Evolutionary conservation across 768 basidiomycete genomes (phyloP), one percentile per base, ranked within the genome.

Genomic region (Termitomyces sp.): DNA sequence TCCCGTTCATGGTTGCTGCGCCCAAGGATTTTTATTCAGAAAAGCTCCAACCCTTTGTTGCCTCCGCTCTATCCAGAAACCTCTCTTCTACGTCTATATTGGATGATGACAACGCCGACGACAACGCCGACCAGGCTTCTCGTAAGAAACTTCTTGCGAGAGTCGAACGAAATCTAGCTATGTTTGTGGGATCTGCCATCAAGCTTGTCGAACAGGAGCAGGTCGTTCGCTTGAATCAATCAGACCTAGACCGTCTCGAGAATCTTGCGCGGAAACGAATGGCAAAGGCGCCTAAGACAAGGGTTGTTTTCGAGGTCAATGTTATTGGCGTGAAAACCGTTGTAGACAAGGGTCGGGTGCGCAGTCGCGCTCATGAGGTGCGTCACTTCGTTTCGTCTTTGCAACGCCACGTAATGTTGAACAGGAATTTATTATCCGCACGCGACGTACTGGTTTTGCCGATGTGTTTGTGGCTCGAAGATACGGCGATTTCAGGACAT

Each of bases 341-440:
- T 4, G 72, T 84, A 4, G 89, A 92, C 70, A 94, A 86, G 73
- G 90, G 92, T 8, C 82, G 93, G 41, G 81, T 99, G 61, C 78
- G 97, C 58, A 93, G 84, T 69, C 84, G 87, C 64, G 82, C 78
- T 13, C 95, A 97, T 70, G 95, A 99, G 74, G 95, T 91, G 67
- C 61, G 83, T 75, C 45, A 16, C 47, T 42, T 52, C 58, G 34
- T 57, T 39, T 20, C 29, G 55, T 42, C 33, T 55, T 50, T 7
- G 54, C 41, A 33, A 53, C 54, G 36, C 36, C 55, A 42, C 56
- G 53, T 62, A 56, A 42, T 63, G 56, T 44, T 36, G 37, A 50
- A 18, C 65, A 98, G 90, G 97, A 98, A 79, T 99, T 99, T 69
- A 86, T 99, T 64, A 85, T 99, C 31, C 85, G 93, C 31, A 98